A percentile compares a stretch with the other conserved stretches of the same genome.
Evolutionary conservation across 2,329 filamentous ascomycete species (phyloP).

Genomic region (Nannizziopsis arthrosporioides): DNA sequence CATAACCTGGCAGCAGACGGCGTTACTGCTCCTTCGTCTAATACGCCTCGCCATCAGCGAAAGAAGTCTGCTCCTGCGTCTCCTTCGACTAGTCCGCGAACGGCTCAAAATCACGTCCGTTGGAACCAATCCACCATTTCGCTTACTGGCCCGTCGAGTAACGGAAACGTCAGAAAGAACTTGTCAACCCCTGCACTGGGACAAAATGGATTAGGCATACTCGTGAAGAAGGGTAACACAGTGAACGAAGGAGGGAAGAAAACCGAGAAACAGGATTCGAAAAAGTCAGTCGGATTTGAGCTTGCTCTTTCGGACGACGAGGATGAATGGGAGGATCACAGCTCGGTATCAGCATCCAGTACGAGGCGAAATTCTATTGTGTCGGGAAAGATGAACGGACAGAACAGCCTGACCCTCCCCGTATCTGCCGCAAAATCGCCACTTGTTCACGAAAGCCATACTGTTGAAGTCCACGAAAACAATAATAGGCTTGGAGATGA

Average conservation of each 20-base stretch:
- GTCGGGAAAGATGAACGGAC: constrained; percentile 16
- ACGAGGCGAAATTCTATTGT: constrained; percentile 36
- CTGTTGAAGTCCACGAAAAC: constrained; percentile 5
- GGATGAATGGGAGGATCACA: constrained; percentile 38
- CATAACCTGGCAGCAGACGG: constrained; percentile 23
- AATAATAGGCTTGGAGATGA: background rate
- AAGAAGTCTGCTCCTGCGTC: constrained; percentile 38
- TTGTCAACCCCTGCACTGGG: constrained; percentile 34
- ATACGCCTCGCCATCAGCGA: constrained; percentile 32
- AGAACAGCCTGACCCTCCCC: constrained; percentile 6
- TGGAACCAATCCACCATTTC: constrained; percentile 33
- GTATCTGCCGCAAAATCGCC: constrained; percentile 13
- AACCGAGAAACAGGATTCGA: constrained; percentile 20
- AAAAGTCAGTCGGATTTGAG: constrained; percentile 39
- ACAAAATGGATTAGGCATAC: constrained; percentile 28
- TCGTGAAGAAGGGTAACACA: constrained; percentile 32
- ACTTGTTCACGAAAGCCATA: constrained; percentile 13
- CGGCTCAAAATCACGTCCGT: constrained; percentile 26
- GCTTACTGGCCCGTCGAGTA: constrained; percentile 24
- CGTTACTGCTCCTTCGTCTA: constrained; percentile 9
- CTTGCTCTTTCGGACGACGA: constrained; percentile 34
- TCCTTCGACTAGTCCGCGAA: constrained; percentile 33
- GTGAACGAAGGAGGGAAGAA: constrained; percentile 9
- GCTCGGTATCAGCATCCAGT: constrained; percentile 38
- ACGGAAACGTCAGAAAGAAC: constrained; percentile 35